Evolutionary conservation across 1,284 basidiomycete species (phyloP), one percentile per base, ranked within the genome.

Genomic region (Malassezia caprae): DNA sequence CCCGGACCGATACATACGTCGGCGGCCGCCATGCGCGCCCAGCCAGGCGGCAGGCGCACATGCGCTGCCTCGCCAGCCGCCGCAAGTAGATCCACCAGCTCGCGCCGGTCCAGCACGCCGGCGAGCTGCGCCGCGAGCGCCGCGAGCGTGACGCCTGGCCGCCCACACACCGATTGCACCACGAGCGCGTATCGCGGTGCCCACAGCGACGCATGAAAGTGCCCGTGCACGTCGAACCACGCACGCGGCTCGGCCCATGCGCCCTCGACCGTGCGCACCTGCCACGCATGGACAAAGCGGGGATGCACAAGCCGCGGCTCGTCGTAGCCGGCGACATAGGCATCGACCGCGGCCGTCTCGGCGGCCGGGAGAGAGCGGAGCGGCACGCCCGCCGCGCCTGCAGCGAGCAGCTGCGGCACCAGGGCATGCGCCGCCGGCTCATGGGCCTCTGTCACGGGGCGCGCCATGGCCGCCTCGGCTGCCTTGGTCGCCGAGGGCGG

Each of bases 161-260:
- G 49, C 34, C 34, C 23, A 15, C 34, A 21, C 12, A 42, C 37
- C 26, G 39, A 40, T 8, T 17, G 27, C 15, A 47, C 19, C 17
- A 48, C 44, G 13, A 47, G 34, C 21, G 39, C 40, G 15, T 41
- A 23, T 4, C 49, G 32, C 34, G 40, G 42, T 23, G 12, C 12
- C 48, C 53, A 54, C 35, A 56, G 39, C 2, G 45, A 21, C 17
- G 1, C 1, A 10, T 39, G 40, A 3, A 52, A 13, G 6, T 11
- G 34, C n/a, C 55, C 55, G 24, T 52, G 10, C 28, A 30, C 19
- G n/a, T 47, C 50, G 39, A 24, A 39, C 55, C 55, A 57, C 4
- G 39, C 19, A 12, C 54, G 40, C 17, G 54, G 54, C 26, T 45
- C 39, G 42, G 44, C 24, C 27, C 24, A 27, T 2, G 12, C 26